Evolutionary conservation across 208 protist genomes (phyloP), one percentile per base, ranked within the genome.

Genomic region (Leishmania turanica): DNA sequence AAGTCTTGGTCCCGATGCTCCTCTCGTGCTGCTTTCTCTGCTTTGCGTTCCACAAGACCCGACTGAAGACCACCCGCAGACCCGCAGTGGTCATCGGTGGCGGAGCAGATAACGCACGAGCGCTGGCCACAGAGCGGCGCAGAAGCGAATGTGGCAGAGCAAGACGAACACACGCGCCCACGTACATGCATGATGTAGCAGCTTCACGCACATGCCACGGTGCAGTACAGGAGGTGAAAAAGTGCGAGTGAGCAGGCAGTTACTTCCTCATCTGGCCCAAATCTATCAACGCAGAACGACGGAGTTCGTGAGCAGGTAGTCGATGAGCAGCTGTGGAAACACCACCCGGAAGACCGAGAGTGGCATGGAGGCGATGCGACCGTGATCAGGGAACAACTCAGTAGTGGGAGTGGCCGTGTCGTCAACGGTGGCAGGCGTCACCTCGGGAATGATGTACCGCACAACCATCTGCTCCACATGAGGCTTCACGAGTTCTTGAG

Each of bases 261-360:
- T 53, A 1, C 42, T 45, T 11, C 68, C 11, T 54, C 24, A 34
- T 49, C 15, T 37, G 40, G 37, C 37, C 40, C 31, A 49, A 27
- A 7, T 53, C 17, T 2, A 13, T 85, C 62, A 81, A 66, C 92
- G 89, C 47, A 97, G 71, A 6, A 97, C 85, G 9, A 96, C 56
- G 17, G 90, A 83, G 77, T 92, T 84, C 60, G 84, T 64, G 1
- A 97, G 88, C 56, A 97, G 69, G 71, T 91, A 97, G 76, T 94
- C 91, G n/a, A 97, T 79, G 65, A 97, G 88, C 54, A 93, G 68
- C 83, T 97, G 93, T 27, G 93, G 91, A 80, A 92, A 96, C 2
- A 84, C 87, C 0, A 85, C 79, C 31, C 93, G 92, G 60, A 97
- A 96, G 24, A 97, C 87, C 13, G 92, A 93, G 15, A 97, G 81